These are phyloP conservation scores for Tricholomella constricta DNA, from an alignment of 768 basidiomycete genomes.

Conservation along the genomic window DNA sequence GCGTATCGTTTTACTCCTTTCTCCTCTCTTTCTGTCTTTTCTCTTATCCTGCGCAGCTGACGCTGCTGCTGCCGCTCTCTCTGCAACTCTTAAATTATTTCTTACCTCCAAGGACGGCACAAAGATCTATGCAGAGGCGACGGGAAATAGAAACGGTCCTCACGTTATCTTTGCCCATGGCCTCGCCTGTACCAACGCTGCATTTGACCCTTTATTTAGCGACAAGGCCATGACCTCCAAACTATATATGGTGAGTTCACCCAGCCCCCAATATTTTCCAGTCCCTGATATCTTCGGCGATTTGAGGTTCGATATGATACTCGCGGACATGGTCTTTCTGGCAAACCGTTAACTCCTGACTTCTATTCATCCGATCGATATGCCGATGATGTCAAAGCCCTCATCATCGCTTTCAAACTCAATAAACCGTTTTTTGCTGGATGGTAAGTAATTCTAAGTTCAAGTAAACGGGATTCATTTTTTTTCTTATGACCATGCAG, in stretches of 20 bases:
- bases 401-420: constrained; percentile 29
- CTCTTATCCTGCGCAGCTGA: background rate
- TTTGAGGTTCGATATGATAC: constrained; percentile 40
- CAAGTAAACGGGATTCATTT: background rate
- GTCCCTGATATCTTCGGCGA: background rate
- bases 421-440: constrained; percentile 31
- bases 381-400: constrained; percentile 34
- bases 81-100: background rate
- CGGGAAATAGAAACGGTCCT: constrained; percentile 6
- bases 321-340: constrained; percentile 36
- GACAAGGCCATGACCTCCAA: background rate
- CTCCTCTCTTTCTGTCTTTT: background rate
- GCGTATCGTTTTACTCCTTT: background rate
- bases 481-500: background rate
- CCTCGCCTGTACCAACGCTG: constrained; percentile 8
- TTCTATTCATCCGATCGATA: constrained; percentile 29
- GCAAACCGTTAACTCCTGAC: constrained; percentile 28
- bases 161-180: constrained; percentile 15
- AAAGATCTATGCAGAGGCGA: constrained; percentile 5
- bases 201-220: constrained; percentile 11
- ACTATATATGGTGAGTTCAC: constrained; percentile 9
- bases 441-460: constrained; percentile 24
- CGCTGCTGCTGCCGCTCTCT: background rate
- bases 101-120: constrained; percentile 10
- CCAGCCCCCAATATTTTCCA: background rate